Evolutionary conservation across 2,329 filamentous ascomycete genomes (phyloP).

Genomic region (Stagonosporopsis rhizophila): DNA sequence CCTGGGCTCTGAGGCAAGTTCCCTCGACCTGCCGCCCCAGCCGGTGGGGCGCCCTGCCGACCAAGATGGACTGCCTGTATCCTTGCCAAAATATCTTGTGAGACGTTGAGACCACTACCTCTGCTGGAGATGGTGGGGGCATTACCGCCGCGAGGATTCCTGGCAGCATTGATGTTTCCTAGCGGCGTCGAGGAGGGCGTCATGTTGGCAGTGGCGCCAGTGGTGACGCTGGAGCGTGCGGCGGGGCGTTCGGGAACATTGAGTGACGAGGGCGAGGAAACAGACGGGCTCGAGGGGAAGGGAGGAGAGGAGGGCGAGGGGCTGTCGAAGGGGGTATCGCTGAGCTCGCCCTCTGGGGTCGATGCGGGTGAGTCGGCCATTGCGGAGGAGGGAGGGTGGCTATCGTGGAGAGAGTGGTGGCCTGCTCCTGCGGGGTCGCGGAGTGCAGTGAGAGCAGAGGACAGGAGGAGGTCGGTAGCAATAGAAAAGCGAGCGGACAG

Average conservation of each 20-base stretch:
- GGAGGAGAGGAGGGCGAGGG: constrained; percentile 42
- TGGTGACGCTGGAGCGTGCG: constrained; percentile 66
- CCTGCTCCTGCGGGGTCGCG: constrained; percentile 29
- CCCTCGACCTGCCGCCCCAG: constrained; percentile 34
- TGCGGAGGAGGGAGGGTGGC: constrained; percentile 19
- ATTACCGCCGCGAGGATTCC: constrained; percentile 57
- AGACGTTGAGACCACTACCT: constrained; percentile 59
- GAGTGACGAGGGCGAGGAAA: constrained; percentile 29
- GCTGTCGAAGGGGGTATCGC: constrained; percentile 42
- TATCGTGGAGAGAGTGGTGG: constrained; percentile 7
- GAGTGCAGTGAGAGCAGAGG: constrained; percentile 8
- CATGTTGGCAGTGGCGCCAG: constrained; percentile 62
- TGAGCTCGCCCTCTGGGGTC: constrained; percentile 41
- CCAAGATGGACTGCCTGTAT: constrained; percentile 75
- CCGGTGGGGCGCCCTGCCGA: constrained; percentile 63
- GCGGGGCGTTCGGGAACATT: constrained; percentile 55
- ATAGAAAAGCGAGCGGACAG: constrained; percentile 12
- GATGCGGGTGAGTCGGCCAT: constrained; percentile 41
- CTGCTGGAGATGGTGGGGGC: constrained; percentile 54
- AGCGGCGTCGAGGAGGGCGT: constrained; percentile 84
- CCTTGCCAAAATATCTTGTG: constrained; percentile 70
- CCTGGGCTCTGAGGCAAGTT: constrained; percentile 37
- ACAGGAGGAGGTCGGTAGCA: constrained; percentile 14
- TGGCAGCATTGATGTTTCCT: constrained; percentile 74
- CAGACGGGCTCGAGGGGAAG: constrained; percentile 29